Conservation (phyloP, 305 asterid genomes). For the Fraxinus dipetala region DNA sequence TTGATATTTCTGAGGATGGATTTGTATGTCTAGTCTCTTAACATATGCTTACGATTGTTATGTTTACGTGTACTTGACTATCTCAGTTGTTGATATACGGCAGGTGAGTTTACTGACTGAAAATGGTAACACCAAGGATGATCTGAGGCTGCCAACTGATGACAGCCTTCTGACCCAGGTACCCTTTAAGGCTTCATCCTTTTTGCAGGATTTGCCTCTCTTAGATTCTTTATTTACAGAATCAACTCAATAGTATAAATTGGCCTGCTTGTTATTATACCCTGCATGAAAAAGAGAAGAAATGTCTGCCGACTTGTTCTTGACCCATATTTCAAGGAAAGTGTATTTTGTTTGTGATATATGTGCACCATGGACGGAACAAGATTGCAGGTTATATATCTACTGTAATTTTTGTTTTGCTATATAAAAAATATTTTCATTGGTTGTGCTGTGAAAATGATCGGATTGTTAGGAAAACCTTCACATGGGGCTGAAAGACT, state of each 20-base stretch:
- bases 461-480: neutral
- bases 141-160: conserved; percentile 76
- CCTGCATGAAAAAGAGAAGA: neutral
- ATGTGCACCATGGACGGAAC: neutral
- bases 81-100: neutral
- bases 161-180: conserved; percentile 60
- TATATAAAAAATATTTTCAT: neutral
- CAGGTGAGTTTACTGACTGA: conserved; percentile 81
- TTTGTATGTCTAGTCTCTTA: conserved; percentile 41
- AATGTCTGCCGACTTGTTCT: neutral
- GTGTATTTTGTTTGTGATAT: neutral
- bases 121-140: conserved; percentile 78
- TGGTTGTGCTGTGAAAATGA: neutral
- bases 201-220: neutral
- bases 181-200: neutral
- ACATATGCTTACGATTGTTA: neutral
- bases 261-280: neutral
- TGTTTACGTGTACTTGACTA: neutral
- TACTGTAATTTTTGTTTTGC: neutral
- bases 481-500: neutral
- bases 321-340: neutral
- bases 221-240: neutral
- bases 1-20: conserved; percentile 81
- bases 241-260: neutral
- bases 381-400: neutral